A percentile compares a stretch with the other conserved stretches of the same genome.
Conservation (phyloP, 257 asterid genomes). For the Voacanga thouarsii region DNA sequence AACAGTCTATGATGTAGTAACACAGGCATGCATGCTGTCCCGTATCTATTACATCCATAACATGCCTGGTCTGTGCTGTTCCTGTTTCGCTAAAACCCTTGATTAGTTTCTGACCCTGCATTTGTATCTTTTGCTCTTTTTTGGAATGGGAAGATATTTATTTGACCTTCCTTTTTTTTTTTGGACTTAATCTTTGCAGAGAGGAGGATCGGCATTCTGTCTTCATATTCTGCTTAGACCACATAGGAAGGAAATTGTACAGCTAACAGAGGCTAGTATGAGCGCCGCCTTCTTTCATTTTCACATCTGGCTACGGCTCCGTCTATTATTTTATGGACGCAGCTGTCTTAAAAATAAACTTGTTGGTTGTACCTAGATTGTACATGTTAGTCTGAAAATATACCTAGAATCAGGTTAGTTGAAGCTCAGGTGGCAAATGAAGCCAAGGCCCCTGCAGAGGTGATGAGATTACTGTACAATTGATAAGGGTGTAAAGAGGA, state of each 20-base stretch:
- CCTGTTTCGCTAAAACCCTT: background rate
- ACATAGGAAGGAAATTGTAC: slow-evolving; percentile 46
- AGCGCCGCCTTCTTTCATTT: slow-evolving; percentile 21
- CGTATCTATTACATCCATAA: background rate
- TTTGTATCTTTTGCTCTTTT: background rate
- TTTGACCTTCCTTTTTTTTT: background rate
- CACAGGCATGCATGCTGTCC: background rate
- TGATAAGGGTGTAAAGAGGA: slow-evolving; percentile 40
- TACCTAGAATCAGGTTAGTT: slow-evolving; percentile 45
- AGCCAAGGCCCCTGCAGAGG: slow-evolving; percentile 39
- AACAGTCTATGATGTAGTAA: background rate
- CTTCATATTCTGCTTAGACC: slow-evolving; percentile 38
- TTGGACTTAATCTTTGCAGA: slow-evolving; percentile 38
- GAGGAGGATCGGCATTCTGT: slow-evolving; percentile 63
- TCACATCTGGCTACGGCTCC: slow-evolving; percentile 27
- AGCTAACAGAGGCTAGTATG: slow-evolving; percentile 62
- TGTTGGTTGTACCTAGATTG: slow-evolving; percentile 50
- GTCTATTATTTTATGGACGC: slow-evolving; percentile 28
- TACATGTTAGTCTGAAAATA: slow-evolving; percentile 48
- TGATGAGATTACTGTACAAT: slow-evolving; percentile 40
- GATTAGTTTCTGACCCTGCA: background rate
- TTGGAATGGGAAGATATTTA: background rate
- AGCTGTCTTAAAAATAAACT: slow-evolving; percentile 32
- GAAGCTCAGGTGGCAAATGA: slow-evolving; percentile 38
- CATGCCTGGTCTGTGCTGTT: background rate